Evolutionary conservation across 495 filamentous ascomycete genomes (phyloP).

Genomic region (Jackrogersella multiformis): DNA sequence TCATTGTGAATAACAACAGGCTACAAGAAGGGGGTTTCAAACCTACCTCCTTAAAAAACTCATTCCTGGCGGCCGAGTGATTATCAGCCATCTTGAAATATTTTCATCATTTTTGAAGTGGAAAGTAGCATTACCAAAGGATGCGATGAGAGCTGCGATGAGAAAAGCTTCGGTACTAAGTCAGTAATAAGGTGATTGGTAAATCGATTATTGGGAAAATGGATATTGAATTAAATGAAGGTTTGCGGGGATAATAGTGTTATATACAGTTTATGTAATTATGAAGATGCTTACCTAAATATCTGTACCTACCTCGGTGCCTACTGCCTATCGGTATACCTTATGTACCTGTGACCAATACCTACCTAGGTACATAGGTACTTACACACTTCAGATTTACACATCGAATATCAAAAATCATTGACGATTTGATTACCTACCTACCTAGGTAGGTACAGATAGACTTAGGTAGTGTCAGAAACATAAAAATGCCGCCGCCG

Average conservation of each 20-base stretch:
- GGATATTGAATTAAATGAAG: too few species aligned
- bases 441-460: too few species aligned
- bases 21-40: conserved; percentile 6
- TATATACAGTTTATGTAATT: too few species aligned
- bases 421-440: neutral
- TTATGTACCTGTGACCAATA: too few species aligned
- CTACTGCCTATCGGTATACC: too few species aligned
- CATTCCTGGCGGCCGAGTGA: conserved; percentile 46
- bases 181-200: too few species aligned
- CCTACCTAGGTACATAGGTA: too few species aligned
- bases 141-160: neutral
- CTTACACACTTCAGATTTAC: neutral
- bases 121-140: too few species aligned
- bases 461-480: too few species aligned
- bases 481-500: conserved; percentile 33
- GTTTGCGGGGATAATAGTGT: too few species aligned
- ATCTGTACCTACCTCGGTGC: too few species aligned
- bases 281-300: neutral
- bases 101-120: conserved; percentile 27
- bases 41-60: conserved; percentile 57
- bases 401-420: neutral
- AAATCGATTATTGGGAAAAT: neutral
- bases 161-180: too few species aligned
- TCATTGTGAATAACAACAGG: neutral
- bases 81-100: conserved; percentile 36